Evolutionary conservation across 2,329 filamentous ascomycete species (phyloP), one percentile per base, ranked within the genome.

Genomic region (Helminthosporium solani): DNA sequence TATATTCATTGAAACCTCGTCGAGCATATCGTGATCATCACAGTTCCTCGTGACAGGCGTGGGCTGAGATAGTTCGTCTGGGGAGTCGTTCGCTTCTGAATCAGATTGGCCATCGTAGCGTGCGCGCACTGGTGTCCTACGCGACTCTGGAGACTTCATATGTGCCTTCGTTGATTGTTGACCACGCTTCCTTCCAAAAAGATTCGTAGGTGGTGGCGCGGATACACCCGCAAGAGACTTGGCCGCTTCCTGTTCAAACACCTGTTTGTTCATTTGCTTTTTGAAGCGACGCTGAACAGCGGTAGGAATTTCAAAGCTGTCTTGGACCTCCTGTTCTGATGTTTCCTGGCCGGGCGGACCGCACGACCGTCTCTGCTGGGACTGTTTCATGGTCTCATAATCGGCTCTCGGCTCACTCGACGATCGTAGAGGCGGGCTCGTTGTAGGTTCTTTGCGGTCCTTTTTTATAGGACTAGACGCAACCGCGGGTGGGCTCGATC

Each of bases 371-470:
- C 57, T 58, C 44, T 75, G 71, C 46, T 76, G 73, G 25, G 73
- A 75, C 49, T 75, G 69, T 41, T 70, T 65, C 68, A 74, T 73
- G 21, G 71, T 71, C 28, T 67, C 65, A 42, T 76, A 75, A 27
- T 64, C 66, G n/a, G 70, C 61, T 46, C 72, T 58, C 7, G 74
- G 73, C 43, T 74, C 72, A 47, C 68, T 68, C n/a, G 65, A 63
- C 20, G 67, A 63, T 39, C 63, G 52, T 16, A 65, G 23, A 31
- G 56, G 33, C 3, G 58, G 55, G 16, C 66, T 62, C 0, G 55
- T 28, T 28, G 53, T 16, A 52, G 57, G 36, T 53, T 47, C 15
- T 42, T 46, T 21, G 58, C 56, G 20, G 51, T 54, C 21, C 49
- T 51, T 41, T 46, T 69, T 71, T 41, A 58, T 67, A 8, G 72